phyloP scores from a whole-genome alignment of 306 rosid genomes.

The Gynostemma pentaphyllum region DNA sequence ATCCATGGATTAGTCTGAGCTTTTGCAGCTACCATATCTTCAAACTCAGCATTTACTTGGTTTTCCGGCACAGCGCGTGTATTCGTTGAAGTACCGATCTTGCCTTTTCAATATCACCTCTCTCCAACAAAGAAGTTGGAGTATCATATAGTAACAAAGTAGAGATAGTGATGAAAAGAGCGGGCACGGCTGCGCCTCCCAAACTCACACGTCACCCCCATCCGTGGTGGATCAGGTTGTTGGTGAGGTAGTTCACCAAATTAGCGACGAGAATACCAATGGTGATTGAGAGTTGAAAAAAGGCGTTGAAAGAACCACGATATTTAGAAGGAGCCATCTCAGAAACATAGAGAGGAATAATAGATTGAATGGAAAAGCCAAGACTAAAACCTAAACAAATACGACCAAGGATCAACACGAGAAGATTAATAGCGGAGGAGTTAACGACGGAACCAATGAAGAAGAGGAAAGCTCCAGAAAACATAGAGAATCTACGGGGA shows the following conservation, averaged over 20 bases:
- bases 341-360: conserved; percentile 58
- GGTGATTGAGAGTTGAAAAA: conserved; percentile 50
- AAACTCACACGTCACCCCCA: conserved; percentile 73
- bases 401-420: conserved; percentile 69
- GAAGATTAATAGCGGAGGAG: conserved; percentile 44
- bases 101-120: conserved; percentile 40
- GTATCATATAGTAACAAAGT: conserved; percentile 46
- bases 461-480: conserved; percentile 49
- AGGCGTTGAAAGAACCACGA: conserved; percentile 72
- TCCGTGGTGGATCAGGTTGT: conserved; percentile 19
- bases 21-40: background rate
- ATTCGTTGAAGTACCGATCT: conserved; percentile 19
- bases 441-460: conserved; percentile 46
- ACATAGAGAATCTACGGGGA: conserved; percentile 45
- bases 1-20: no score
- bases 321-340: conserved; percentile 70
- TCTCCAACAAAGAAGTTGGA: conserved; percentile 43
- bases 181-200: conserved; percentile 50
- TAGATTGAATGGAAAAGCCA: conserved; percentile 74
- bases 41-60: background rate
- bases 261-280: conserved; percentile 39
- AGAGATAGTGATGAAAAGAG: conserved; percentile 32
- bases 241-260: conserved; percentile 51
- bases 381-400: conserved; percentile 51
- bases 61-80: background rate